phyloP scores from a whole-genome alignment of 1,284 basidiomycete species.

The Malassezia cuniculi region DNA sequence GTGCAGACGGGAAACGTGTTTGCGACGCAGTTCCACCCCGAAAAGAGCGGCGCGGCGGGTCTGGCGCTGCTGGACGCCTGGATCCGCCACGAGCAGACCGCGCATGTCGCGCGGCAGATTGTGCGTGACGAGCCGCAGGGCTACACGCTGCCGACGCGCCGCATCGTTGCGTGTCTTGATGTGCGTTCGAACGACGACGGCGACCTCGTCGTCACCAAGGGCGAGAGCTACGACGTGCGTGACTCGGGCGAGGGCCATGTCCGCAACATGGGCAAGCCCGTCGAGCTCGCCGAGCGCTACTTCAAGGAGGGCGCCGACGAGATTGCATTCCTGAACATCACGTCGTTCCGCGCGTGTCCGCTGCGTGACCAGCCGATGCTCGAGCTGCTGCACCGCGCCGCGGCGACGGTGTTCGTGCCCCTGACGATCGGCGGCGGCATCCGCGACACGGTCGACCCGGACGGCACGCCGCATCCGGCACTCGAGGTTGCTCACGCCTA shows the following conservation, averaged over 20 bases:
- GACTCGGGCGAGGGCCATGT: conserved; percentile 59
- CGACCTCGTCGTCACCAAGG: conserved; percentile 97
- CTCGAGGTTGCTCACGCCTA: conserved; percentile 90
- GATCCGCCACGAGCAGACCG: conserved; percentile 49
- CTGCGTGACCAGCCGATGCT: conserved; percentile 96
- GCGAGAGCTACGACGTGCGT: conserved; percentile 96
- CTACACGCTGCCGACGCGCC: conserved; percentile 59
- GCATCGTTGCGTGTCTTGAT: conserved; percentile 94
- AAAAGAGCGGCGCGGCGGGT: conserved; percentile 89
- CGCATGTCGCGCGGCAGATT: conserved; percentile 44
- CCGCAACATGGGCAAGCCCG: conserved; percentile 93
- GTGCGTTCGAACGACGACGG: conserved; percentile 91
- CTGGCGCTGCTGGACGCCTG: conserved; percentile 68
- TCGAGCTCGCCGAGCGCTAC: conserved; percentile 76
- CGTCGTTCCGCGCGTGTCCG: conserved; percentile 91
- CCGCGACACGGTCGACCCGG: conserved; percentile 87
- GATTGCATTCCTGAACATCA: conserved; percentile 95
- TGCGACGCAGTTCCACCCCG: conserved; percentile 93
- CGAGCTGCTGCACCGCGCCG: conserved; percentile 76
- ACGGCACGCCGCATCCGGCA: conserved; percentile 72
- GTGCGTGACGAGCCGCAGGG: neutral
- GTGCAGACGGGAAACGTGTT: conserved; percentile 77
- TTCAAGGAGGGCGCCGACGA: conserved; percentile 86
- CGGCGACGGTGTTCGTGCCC: conserved; percentile 87
- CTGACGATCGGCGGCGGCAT: conserved; percentile 97